Evolutionary conservation across 2,329 filamentous ascomycete species (phyloP), one percentile per base, ranked within the genome.

Genomic region (Fusarium algeriense): DNA sequence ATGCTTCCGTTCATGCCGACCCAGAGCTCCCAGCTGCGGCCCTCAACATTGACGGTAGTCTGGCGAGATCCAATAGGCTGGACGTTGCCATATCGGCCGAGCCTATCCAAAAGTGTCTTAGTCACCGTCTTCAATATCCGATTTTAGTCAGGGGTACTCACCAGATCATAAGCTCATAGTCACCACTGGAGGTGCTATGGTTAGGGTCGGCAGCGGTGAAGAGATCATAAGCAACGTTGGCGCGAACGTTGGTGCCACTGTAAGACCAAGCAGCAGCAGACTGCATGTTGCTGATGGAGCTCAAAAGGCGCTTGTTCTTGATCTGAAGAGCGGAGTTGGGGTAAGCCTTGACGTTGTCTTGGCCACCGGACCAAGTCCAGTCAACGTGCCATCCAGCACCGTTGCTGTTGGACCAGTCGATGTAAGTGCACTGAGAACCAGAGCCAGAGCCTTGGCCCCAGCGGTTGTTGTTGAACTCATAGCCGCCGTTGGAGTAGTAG

Each of bases 401-500:
- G 20, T 65, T 64, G 37, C 49, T 65, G 60, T 65, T 65, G 15
- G 62, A 49, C 62, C 62, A 65, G 50, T 65, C 60, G 8, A 65
- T 38, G 37, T 65, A 65, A 14, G 62, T 65, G 19, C 60, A 65
- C 38, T 64, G 60, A 40, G 43, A 49, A 4, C 62, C 60, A 28
- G 60, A 49, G 13, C 62, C 62, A 1, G 62, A 65, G 38, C 32
- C 7, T 34, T 65, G 62, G 7, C 62, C 62, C 60, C 60, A 65
- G 12, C 62, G 62, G 60, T 65, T 65, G 43, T 65, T 65, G 60
- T 65, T 65, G 43, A 65, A 65, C 43, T 65, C 62, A 4, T 65
- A 65, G 7, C 62, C 62, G 1, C 30, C 62, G 12, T 65, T 65
- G 19, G 62, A 26, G 14, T 65, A 65, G 60, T 65, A 65, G 5